Evolutionary conservation across 768 basidiomycete genomes (phyloP), one percentile per base, ranked within the genome.

Genomic region (Phlegmacium glaucopus): DNA sequence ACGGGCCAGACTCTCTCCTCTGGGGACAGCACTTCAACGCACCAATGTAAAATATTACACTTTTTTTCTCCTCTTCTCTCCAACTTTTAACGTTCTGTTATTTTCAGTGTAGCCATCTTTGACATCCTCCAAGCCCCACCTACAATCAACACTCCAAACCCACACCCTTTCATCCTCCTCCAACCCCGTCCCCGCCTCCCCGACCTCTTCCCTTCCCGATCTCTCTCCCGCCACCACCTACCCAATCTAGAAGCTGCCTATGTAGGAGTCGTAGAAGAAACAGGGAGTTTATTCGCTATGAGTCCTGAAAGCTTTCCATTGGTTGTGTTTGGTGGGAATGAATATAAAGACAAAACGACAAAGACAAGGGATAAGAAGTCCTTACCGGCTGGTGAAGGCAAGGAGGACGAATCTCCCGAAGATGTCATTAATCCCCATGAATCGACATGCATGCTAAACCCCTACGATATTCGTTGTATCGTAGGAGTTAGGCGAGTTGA

Each of bases 281-380:
- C 78, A 0, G 82, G 77, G 3, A 87, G 86, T 35, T 72, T 96
- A 1, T 95, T 83, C 56, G 93, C 90, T 15, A 87, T 97, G 81
- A 88, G 87, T 52, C 85, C 89, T 0, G 73, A 78, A 9, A 78
- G 77, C 7, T 97, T 80, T 60, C 95, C 94, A 0, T 74, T 97
- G 9, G 86, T 95, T 49, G 82, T 79, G 4, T 90, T 91, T 56
- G 76, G 80, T 2, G 64, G 66, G 4, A 46, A 42, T 9, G 51
- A 53, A 13, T 36, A 45, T 9, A 45, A 48, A 1, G 42, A 42
- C 0, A 22, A 49, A 11, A 22, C 44, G 25, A 11, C 41, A 10
- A 38, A 34, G n/a, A 5, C 22, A 17, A 32, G 41, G 17, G 12
- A 10, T 13, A 28, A 30, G 35, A 6, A 29, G 32, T 3, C 11